A percentile compares a stretch with the other conserved stretches of the same genome.
phyloP scores from a whole-genome alignment of 768 basidiomycete genomes.

The Mycena belliarum region DNA sequence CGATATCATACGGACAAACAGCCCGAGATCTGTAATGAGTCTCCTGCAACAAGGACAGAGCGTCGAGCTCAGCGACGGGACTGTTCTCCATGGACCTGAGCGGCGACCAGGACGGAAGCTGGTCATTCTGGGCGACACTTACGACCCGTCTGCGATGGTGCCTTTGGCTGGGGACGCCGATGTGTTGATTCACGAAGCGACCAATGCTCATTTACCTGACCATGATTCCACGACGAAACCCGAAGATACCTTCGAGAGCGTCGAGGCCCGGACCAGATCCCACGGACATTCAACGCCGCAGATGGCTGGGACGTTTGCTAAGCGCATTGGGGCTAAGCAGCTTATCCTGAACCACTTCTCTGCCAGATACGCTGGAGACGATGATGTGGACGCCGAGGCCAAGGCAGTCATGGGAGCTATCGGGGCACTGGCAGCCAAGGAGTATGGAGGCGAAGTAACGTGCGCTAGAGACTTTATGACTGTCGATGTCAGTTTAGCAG shows the following conservation, averaged over 20 bases:
- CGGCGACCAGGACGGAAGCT: conserved; percentile 73
- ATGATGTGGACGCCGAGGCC: conserved; percentile 50
- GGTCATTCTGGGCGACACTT: conserved; percentile 84
- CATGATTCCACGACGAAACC: conserved; percentile 61
- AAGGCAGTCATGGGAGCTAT: conserved; percentile 65
- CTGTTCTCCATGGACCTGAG: conserved; percentile 64
- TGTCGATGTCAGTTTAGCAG: conserved; percentile 45
- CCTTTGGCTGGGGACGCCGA: conserved; percentile 65
- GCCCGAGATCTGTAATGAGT: conserved; percentile 67
- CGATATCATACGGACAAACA: conserved; percentile 67
- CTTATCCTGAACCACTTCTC: conserved; percentile 88
- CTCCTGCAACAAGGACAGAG: conserved; percentile 65
- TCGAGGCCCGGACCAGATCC: conserved; percentile 65
- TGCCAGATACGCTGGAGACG: conserved; percentile 72
- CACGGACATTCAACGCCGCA: conserved; percentile 92
- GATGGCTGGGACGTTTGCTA: conserved; percentile 84
- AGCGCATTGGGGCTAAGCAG: conserved; percentile 55
- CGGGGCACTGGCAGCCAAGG: conserved; percentile 49
- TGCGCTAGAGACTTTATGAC: conserved; percentile 81
- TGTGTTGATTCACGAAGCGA: conserved; percentile 85
- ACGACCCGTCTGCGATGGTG: conserved; percentile 69
- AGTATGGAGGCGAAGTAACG: conserved; percentile 56
- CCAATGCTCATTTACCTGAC: conserved; percentile 78
- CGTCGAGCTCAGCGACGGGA: conserved; percentile 70
- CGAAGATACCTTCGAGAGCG: conserved; percentile 58